Base-by-base conservation (phyloP, 495 filamentous ascomycete genomes). In the Cudoniella acicularis region DNA sequence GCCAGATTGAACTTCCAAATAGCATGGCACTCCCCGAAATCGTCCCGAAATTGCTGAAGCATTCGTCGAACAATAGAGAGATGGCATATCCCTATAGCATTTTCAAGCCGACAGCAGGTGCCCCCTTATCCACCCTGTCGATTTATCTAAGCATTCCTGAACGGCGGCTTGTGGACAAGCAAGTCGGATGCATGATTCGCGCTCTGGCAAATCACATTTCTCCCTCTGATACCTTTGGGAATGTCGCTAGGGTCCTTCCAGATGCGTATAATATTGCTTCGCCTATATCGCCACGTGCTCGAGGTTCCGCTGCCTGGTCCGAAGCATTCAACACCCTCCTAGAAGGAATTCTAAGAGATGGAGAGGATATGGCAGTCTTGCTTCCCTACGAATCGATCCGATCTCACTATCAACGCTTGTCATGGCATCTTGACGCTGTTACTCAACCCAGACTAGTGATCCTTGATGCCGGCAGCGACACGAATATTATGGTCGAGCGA, bases 311-410 rank as follows among this genome's bases (percentile, higher is more conserved):
- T 8, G 80, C 78, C 10, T 91, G 88, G 88, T 69, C 76, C 46
- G 79, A 83, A 41, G 79, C 80, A 1, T 89, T 90, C 60, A 69
- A 76, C 22, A 61, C 68, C 1, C 72, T 91, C 42, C 74, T 89
- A 11, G 88, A 90, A 61, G 70, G 77, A 2, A 70, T 83, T 13
- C 72, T 91, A 23, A 82, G 83, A 18, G 88, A 91, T 64, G 84
- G 79, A 13, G 88, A 91, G 63, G 88, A 90, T 55, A 83, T 83
- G 70, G 76, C 85, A 27, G 78, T 91, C 51, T 75, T 79, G 50
- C 67, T 91, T 13, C 86, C 87, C 1, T 91, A 90, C 64, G 75
- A 77, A 16, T 70, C 78, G 54, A 80, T 91, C 48, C 78, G 87
- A 36, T 72, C 78, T 23, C 75, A 83, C 40, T 63, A 83, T 9